These are phyloP conservation scores for Stevia rebaudiana DNA, from an alignment of 140 eudicot genomes.

Conservation along the genomic window DNA sequence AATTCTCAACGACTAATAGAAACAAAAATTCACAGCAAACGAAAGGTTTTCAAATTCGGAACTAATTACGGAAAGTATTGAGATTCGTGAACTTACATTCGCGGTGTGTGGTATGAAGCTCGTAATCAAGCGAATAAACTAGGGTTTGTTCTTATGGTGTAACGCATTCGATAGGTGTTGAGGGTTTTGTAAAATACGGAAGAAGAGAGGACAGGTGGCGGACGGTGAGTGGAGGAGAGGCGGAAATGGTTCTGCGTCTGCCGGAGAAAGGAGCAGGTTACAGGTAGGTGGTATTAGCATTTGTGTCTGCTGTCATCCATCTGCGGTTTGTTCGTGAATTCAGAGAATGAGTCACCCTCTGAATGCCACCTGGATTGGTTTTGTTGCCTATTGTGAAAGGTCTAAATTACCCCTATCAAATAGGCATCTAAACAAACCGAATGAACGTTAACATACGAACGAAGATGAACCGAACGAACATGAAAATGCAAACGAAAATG, in stretches of 20 bases:
- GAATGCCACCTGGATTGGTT: constrained; percentile 19
- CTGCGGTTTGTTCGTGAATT: background rate
- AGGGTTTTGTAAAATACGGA: constrained; percentile 19
- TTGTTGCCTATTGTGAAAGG: background rate
- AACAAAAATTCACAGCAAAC: too few species aligned
- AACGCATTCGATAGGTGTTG: background rate
- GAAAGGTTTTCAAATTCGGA: background rate
- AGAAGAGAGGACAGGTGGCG: constrained; percentile 4
- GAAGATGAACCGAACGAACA: too few species aligned
- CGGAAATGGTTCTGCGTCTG: background rate
- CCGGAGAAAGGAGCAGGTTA: constrained; percentile 11
- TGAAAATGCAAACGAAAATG: too few species aligned
- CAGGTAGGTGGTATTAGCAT: constrained; percentile 9
- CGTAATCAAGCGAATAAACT: background rate
- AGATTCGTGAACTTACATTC: constrained; percentile 4
- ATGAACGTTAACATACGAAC: too few species aligned
- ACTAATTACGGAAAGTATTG: background rate
- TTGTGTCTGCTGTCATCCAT: background rate
- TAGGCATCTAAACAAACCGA: too few species aligned
- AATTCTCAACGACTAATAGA: background rate
- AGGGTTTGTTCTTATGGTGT: constrained; percentile 9
- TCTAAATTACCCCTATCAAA: constrained; percentile 9
- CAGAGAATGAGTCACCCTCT: constrained; percentile 13
- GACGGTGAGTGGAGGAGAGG: background rate
- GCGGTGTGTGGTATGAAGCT: background rate